Evolutionary conservation across 83 land plant genomes (phyloP).

Genomic region (Picea abies): DNA sequence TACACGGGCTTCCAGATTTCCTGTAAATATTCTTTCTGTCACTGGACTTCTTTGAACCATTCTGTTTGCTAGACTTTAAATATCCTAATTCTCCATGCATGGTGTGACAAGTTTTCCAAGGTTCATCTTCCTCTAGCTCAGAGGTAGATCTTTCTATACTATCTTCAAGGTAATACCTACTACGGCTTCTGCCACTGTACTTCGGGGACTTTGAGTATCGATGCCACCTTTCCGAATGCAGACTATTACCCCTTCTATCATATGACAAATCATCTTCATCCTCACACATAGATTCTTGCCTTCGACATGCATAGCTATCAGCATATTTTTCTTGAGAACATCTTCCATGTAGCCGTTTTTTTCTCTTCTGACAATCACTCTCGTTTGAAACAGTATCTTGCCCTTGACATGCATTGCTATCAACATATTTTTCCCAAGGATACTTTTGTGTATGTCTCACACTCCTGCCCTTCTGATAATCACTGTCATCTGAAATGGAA

Average conservation of each 20-base stretch:
- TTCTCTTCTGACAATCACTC: slow-evolving; percentile 13
- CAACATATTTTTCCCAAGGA: slow-evolving; percentile 7
- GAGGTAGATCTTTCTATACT: slow-evolving; percentile 11
- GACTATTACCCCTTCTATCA: slow-evolving; percentile 1
- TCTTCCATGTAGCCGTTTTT: background rate
- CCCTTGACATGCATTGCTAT: slow-evolving; percentile 12
- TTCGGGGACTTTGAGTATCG: background rate
- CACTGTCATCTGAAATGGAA: slow-evolving; percentile 10
- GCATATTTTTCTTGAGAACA: slow-evolving; percentile 14
- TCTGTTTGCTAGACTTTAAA: background rate
- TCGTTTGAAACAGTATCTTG: slow-evolving; percentile 2
- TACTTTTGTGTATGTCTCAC: background rate
- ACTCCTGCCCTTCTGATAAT: slow-evolving; percentile 5
- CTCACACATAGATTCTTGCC: background rate
- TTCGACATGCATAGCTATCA: background rate
- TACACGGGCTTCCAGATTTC: slow-evolving; percentile 12
- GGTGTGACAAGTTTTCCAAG: background rate
- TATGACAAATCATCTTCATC: slow-evolving; percentile 11
- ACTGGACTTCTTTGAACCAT: background rate
- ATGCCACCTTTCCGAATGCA: slow-evolving; percentile 1
- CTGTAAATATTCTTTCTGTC: background rate
- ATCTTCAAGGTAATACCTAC: slow-evolving; percentile 8
- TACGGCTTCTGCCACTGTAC: background rate
- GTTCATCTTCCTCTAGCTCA: slow-evolving; percentile 12
- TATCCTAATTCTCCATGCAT: background rate